Percentiles rank a stretch among this genome's conserved stretches.
Evolutionary conservation across 345 rosid species (phyloP).

Genomic region (Salix arbutifolia): DNA sequence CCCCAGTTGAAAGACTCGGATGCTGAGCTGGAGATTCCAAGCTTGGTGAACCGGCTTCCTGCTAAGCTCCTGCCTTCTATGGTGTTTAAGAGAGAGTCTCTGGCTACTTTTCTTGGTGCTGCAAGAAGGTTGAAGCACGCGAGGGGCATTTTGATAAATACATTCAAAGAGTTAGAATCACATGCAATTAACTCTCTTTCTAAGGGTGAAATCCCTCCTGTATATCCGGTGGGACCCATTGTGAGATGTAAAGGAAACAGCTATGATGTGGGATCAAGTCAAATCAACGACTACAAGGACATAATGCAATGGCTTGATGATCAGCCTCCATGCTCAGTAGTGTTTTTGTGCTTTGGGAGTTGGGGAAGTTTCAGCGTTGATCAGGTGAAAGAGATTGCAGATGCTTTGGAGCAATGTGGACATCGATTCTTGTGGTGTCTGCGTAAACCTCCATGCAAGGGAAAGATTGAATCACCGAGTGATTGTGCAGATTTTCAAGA

Average conservation of each 20-base stretch:
- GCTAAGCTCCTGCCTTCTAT: neutral
- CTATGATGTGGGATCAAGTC: neutral
- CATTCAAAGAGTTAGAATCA: conserved; percentile 6
- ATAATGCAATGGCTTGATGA: conserved; percentile 17
- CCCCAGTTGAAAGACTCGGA: no score
- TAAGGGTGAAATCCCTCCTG: neutral
- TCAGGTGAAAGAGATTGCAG: conserved; percentile 13
- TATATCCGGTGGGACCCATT: conserved; percentile 1
- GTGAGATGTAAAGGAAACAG: neutral
- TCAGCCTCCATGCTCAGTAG: conserved; percentile 8
- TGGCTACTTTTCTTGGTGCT: neutral
- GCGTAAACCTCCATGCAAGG: neutral
- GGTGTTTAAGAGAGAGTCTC: neutral
- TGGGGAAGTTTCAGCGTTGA: conserved; percentile 10
- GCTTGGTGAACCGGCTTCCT: neutral
- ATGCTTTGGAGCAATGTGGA: conserved; percentile 4
- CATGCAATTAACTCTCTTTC: neutral
- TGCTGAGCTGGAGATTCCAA: no score
- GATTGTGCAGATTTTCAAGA: neutral
- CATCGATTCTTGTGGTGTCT: conserved; percentile 20
- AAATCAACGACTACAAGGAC: neutral
- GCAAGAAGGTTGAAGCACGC: neutral
- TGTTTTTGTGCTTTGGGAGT: conserved; percentile 22
- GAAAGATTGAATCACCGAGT: neutral
- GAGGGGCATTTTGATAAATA: conserved; percentile 10